Evolutionary conservation across 1,284 basidiomycete genomes (phyloP).

Genomic region (Leccinum holopus): DNA sequence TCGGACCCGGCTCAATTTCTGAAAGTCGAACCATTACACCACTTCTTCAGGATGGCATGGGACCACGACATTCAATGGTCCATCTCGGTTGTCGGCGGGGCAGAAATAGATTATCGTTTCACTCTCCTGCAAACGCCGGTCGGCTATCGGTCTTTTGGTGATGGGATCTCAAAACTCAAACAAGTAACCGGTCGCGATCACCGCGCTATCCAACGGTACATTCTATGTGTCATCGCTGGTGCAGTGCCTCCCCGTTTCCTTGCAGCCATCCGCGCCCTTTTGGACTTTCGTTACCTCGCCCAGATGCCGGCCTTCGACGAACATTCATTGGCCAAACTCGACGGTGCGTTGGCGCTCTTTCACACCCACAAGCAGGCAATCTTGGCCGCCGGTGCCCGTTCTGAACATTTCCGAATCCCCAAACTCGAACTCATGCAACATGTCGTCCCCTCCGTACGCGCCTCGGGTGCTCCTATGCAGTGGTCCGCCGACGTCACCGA

Average conservation of each 20-base stretch:
- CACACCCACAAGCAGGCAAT: conserved; percentile 3
- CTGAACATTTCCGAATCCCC: background rate
- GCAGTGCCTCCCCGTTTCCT: background rate
- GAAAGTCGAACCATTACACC: background rate
- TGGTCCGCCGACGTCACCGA: background rate
- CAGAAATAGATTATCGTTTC: background rate
- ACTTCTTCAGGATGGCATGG: background rate
- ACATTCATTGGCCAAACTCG: background rate
- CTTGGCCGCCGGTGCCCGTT: background rate
- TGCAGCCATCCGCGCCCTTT: background rate
- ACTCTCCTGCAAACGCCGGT: background rate
- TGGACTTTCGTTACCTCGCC: background rate
- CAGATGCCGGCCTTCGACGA: background rate
- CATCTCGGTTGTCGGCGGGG: background rate
- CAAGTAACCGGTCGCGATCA: background rate
- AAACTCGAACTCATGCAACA: conserved; percentile 5
- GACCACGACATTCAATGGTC: conserved; percentile 2
- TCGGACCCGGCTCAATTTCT: background rate
- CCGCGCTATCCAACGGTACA: background rate
- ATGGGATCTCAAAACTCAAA: background rate
- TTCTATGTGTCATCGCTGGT: background rate
- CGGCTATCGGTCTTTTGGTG: background rate
- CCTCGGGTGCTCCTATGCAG: background rate
- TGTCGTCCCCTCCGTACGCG: background rate
- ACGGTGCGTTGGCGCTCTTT: background rate